phyloP scores from a whole-genome alignment of 2,329 filamentous ascomycete genomes.

The Sporothrix schenckii region DNA sequence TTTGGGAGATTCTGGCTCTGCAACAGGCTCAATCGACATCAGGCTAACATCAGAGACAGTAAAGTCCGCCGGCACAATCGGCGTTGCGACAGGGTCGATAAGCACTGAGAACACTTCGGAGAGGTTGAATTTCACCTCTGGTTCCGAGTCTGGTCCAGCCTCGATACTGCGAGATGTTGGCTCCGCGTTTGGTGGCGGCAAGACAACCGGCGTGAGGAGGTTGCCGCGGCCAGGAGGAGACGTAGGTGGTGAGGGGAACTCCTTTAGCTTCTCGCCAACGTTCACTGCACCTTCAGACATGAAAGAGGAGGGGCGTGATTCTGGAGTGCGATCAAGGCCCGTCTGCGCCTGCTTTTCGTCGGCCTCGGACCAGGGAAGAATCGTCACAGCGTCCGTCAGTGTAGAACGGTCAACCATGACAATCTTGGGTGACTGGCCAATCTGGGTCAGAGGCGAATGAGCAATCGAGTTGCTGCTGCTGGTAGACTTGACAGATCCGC shows the following conservation, averaged over 20 bases:
- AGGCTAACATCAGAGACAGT: conserved; percentile 30
- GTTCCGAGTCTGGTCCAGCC: not conserved
- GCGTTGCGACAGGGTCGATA: conserved; percentile 27
- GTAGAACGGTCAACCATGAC: conserved; percentile 63
- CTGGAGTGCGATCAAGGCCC: not conserved
- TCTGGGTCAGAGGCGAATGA: conserved; percentile 51
- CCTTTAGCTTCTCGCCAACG: conserved; percentile 56
- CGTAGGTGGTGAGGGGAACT: conserved; percentile 58
- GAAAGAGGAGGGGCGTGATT: conserved; percentile 33
- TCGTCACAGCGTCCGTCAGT: conserved; percentile 62
- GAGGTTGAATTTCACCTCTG: conserved; percentile 23
- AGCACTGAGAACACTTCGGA: conserved; percentile 32
- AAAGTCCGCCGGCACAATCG: conserved; percentile 12
- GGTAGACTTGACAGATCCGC: conserved; percentile 10
- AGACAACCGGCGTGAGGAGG: conserved; percentile 37
- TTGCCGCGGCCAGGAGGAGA: conserved; percentile 42
- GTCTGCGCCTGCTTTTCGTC: conserved; percentile 23
- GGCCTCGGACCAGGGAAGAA: conserved; percentile 37
- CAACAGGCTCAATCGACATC: conserved; percentile 31
- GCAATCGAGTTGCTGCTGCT: conserved; percentile 38
- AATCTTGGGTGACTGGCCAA: conserved; percentile 55
- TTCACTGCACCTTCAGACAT: conserved; percentile 27
- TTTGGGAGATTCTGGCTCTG: conserved; percentile 25
- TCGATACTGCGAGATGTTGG: conserved; percentile 19
- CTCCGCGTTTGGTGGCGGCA: conserved; percentile 41